Base-by-base conservation (phyloP, 768 basidiomycete genomes). In the Boletales sp. region DNA sequence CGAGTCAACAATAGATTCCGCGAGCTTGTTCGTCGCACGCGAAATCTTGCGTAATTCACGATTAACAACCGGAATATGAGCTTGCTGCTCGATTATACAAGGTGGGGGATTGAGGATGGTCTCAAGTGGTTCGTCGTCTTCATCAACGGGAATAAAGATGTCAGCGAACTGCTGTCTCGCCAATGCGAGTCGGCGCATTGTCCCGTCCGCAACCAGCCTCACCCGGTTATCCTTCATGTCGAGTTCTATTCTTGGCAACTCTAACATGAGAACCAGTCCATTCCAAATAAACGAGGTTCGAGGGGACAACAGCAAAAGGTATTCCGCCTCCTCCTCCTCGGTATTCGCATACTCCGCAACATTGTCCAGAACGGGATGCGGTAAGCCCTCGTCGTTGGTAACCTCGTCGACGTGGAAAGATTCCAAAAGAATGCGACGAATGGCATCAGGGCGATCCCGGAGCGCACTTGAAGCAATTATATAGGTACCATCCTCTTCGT, bases 401-500 rank as follows among this genome's bases (percentile, higher is more conserved):
- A 74, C 66, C 63, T 87, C 85, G 45, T 83, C 78, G 44, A 87
- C 82, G 44, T 89, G 83, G 70, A 94, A 97, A 8, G 94, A 89
- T 60, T 91, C 86, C 24, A 82, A 76, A 10, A 99, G 77, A 27
- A 98, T 84, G 38, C 85, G 81, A 6, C 82, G 82, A 55, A 97
- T 87, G 38, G 80, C 71, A 11, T 87, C 85, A 0, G 88, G 84
- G 12, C 84, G 82, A 43, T 90, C 84, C 58, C 81, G 84, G 11
- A 98, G 78, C 5, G 81, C 79, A 5, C 75, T 79, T 14, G 90
- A 84, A 8, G 90, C 95, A 47, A 99, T 75, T 53, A 98, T 83
- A 64, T 97, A 99, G 11, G 86, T 82, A 5, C 92, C 93, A n/a
- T 95, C 86, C 58, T 87, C 84, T 67, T 95, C 93, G 65, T 87